Evolutionary conservation across 192 early-diverging fungal species (phyloP).

Genomic region (Coemansia sp.): DNA sequence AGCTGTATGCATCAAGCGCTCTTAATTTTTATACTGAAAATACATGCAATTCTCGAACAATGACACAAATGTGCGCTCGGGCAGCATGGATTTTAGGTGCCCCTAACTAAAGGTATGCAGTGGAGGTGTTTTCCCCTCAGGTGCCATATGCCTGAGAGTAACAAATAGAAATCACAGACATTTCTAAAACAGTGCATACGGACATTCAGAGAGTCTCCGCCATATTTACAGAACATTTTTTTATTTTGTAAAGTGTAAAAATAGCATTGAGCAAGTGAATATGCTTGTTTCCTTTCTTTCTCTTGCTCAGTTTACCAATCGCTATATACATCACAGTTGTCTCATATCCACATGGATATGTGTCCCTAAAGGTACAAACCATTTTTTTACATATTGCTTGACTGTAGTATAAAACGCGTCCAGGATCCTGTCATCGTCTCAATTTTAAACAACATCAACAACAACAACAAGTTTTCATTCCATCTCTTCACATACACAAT

Average conservation of each 20-base stretch:
- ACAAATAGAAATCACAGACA: too few species aligned
- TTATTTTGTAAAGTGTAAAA: conserved; percentile 4
- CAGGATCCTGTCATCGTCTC: background rate
- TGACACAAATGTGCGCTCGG: too few species aligned
- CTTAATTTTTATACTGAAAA: too few species aligned
- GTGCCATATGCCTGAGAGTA: too few species aligned
- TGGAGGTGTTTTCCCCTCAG: too few species aligned
- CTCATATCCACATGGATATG: conserved; percentile 3
- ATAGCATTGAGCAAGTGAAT: background rate
- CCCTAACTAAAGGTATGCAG: too few species aligned
- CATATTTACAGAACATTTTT: background rate
- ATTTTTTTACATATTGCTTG: background rate
- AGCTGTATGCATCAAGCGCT: too few species aligned
- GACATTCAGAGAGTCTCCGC: background rate
- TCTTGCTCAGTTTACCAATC: background rate
- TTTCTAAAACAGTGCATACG: too few species aligned
- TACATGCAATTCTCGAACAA: too few species aligned
- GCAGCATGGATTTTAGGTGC: too few species aligned
- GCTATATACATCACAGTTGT: conserved; percentile 1
- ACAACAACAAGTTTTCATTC: background rate
- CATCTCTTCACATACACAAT: background rate
- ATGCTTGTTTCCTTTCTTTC: conserved; percentile 2
- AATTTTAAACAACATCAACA: background rate
- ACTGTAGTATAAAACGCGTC: background rate
- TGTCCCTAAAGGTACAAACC: background rate